Percentiles rank a stretch among this genome's conserved stretches.
Evolutionary conservation across 2,329 filamentous ascomycete genomes (phyloP).

Genomic region (Alternaria incomplexa): DNA sequence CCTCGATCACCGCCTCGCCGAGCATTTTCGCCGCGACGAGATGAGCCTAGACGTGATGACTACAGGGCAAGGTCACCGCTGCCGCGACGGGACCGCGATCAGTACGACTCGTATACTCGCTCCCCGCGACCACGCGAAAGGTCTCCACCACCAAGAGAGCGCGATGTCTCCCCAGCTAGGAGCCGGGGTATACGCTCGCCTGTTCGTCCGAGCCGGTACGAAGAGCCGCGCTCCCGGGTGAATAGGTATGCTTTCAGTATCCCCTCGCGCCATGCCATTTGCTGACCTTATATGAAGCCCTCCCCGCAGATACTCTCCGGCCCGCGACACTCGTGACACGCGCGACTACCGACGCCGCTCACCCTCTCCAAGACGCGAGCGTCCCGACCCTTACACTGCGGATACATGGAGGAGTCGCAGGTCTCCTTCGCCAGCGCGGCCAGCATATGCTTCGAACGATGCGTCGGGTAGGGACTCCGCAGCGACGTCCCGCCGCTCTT

Average conservation of each 20-base stretch:
- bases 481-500: conserved; percentile 66
- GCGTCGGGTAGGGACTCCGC: conserved; percentile 62
- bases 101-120: conserved; percentile 48
- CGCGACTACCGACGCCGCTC: conserved; percentile 61
- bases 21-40: conserved; percentile 48
- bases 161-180: conserved; percentile 55
- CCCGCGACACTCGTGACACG: conserved; percentile 50
- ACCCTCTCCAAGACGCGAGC: conserved; percentile 58
- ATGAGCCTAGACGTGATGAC: conserved; percentile 32
- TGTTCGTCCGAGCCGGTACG: conserved; percentile 50
- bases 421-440: conserved; percentile 58
- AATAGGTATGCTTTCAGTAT: conserved; percentile 33
- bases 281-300: conserved; percentile 29
- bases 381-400: conserved; percentile 55
- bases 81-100: conserved; percentile 49
- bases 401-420: conserved; percentile 59
- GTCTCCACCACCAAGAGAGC: conserved; percentile 52
- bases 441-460: conserved; percentile 52
- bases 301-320: conserved; percentile 52
- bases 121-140: conserved; percentile 52
- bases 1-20: conserved; percentile 58
- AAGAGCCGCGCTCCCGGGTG: conserved; percentile 52
- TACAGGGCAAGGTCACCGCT: conserved; percentile 51
- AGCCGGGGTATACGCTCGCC: conserved; percentile 55
- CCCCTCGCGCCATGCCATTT: neutral